These are phyloP conservation scores for Stenogyne calaminthoides DNA, from an alignment of 305 asterid genomes.

Conservation along the genomic window DNA sequence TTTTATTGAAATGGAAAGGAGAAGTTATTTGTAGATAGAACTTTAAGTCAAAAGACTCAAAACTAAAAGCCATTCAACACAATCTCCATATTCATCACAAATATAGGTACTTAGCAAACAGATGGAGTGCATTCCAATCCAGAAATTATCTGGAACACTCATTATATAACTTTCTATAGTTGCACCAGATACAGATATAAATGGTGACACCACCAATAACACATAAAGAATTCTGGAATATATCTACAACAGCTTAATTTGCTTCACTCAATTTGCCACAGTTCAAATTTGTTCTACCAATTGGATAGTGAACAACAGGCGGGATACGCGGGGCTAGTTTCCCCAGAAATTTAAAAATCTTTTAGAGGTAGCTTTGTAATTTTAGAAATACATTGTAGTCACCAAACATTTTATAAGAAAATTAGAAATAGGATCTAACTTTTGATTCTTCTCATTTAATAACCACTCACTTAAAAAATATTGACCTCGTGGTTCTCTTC, in stretches of 20 bases:
- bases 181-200: not conserved
- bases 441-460: not conserved
- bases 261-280: not conserved
- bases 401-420: not conserved
- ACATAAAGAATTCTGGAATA: not conserved
- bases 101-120: not conserved
- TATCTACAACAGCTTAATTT: not conserved
- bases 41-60: not conserved
- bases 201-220: not conserved
- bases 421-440: not conserved
- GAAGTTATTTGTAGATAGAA: not conserved
- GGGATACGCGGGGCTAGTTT: not conserved
- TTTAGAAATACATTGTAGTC: not conserved
- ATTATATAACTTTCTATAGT: not conserved
- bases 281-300: not conserved
- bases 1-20: not conserved
- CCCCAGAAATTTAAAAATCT: not conserved
- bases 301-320: not conserved
- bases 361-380: not conserved
- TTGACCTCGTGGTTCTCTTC: not conserved
- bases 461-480: too few species aligned
- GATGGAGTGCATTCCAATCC: slow-evolving; percentile 1
- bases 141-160: not conserved
- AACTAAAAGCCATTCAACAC: not conserved
- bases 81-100: slow-evolving; percentile 11